Conservation (phyloP, 192 early-diverging fungal species). For the Entomortierella lignicola region DNA sequence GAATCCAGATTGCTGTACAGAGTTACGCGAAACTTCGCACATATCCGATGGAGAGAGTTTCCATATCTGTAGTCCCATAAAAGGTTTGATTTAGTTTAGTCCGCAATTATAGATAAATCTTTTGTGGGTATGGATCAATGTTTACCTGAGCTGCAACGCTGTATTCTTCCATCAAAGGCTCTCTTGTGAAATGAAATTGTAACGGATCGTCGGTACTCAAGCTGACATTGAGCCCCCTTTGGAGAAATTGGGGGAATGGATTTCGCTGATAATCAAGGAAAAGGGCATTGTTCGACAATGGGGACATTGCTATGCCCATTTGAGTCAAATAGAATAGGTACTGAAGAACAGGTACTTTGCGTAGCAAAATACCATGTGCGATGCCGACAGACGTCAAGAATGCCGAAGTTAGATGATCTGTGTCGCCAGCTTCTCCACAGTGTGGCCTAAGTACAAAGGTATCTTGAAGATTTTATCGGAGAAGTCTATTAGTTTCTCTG, state of each 20-base stretch:
- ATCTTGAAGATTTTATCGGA: constrained; percentile 53
- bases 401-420: constrained; percentile 90
- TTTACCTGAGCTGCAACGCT: constrained; percentile 89
- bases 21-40: constrained; percentile 95
- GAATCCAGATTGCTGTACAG: constrained; percentile 90
- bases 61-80: constrained; percentile 76
- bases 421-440: constrained; percentile 95
- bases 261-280: constrained; percentile 95
- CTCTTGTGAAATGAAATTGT: constrained; percentile 97
- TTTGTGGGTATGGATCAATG: neutral
- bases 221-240: constrained; percentile 92
- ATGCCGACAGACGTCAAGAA: constrained; percentile 91
- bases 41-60: constrained; percentile 91
- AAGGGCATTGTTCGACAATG: constrained; percentile 95
- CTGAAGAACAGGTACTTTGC: constrained; percentile 94
- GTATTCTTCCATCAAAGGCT: constrained; percentile 97
- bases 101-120: neutral
- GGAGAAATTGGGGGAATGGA: constrained; percentile 90
- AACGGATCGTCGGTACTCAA: constrained; percentile 96
- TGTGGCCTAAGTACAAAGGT: constrained; percentile 96
- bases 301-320: constrained; percentile 97
- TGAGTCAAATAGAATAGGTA: constrained; percentile 96
- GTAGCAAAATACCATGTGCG: constrained; percentile 91
- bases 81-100: neutral
- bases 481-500: too few species aligned